phyloP scores from a whole-genome alignment of 2,329 filamentous ascomycete species.

The Talaromyces verruculosus region DNA sequence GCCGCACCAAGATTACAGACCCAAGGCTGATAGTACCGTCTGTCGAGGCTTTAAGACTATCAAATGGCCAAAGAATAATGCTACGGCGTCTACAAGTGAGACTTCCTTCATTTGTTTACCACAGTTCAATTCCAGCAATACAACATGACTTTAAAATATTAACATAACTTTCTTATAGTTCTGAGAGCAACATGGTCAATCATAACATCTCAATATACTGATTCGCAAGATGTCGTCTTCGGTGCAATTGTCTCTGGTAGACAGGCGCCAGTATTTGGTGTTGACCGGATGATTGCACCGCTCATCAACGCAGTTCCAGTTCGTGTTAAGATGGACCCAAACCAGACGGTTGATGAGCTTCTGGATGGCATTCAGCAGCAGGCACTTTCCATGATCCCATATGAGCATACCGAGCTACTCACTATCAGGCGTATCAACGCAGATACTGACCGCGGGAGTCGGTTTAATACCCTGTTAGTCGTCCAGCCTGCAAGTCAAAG shows the following conservation, averaged over 20 bases:
- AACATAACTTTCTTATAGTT: neutral
- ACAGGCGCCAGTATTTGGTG: neutral
- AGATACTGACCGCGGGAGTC: neutral
- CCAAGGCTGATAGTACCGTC: conserved; percentile 5
- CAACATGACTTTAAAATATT: neutral
- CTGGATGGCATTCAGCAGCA: conserved; percentile 24
- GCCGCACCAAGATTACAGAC: conserved; percentile 4
- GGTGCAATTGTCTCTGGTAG: conserved; percentile 14
- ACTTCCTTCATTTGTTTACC: neutral
- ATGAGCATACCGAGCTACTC: conserved; percentile 13
- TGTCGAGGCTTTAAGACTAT: neutral
- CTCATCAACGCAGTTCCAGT: conserved; percentile 10
- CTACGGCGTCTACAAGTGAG: neutral
- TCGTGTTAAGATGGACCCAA: neutral
- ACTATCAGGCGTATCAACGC: conserved; percentile 8
- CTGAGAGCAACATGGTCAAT: conserved; percentile 17
- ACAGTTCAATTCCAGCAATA: neutral
- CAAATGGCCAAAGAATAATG: neutral
- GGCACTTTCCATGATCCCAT: conserved; percentile 52
- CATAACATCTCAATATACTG: conserved; percentile 1
- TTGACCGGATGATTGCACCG: conserved; percentile 12
- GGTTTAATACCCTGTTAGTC: conserved; percentile 11
- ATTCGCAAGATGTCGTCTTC: conserved; percentile 12
- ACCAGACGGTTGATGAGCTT: conserved; percentile 4
- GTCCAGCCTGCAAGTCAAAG: conserved; percentile 11